phyloP scores from a whole-genome alignment of 2,329 filamentous ascomycete genomes.

The Epichloe elymi region DNA sequence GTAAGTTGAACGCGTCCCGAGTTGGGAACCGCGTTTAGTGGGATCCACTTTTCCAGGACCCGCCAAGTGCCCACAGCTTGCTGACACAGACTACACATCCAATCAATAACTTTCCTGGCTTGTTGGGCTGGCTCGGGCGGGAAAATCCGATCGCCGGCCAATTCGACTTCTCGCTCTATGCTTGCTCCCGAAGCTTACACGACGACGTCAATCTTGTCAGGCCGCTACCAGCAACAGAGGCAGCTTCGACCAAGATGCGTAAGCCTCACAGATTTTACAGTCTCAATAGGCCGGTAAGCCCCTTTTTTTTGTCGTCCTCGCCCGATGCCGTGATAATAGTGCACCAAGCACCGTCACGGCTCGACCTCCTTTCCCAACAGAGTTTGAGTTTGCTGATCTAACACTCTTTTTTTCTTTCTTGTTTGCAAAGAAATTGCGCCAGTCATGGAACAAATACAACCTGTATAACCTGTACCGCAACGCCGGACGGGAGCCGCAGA shows the following conservation, averaged over 20 bases:
- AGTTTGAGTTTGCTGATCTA: slow-evolving; percentile 1
- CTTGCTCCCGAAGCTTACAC: slow-evolving; percentile 3
- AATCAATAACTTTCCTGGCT: neutral
- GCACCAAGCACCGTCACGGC: neutral
- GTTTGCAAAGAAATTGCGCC: slow-evolving; percentile 63
- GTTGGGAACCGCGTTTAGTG: slow-evolving; percentile 15
- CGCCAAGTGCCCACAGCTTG: slow-evolving; percentile 10
- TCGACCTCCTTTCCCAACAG: neutral
- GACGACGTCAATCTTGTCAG: slow-evolving; percentile 3
- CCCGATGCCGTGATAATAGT: neutral
- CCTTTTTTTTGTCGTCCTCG: neutral
- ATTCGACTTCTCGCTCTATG: neutral
- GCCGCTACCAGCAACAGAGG: slow-evolving; percentile 7
- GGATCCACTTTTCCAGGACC: slow-evolving; percentile 8
- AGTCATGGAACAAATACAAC: slow-evolving; percentile 97
- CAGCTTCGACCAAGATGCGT: slow-evolving; percentile 32
- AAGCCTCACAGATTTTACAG: slow-evolving; percentile 50
- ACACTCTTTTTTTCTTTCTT: neutral
- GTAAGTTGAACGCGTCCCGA: slow-evolving; percentile 5
- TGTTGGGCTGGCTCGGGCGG: slow-evolving; percentile 5
- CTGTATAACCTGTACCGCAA: slow-evolving; percentile 65
- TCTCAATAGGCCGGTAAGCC: slow-evolving; percentile 52
- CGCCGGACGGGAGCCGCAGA: slow-evolving; percentile 18
- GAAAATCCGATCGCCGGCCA: slow-evolving; percentile 14
- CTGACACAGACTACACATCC: slow-evolving; percentile 3